These are phyloP conservation scores for Chromera velia DNA, from an alignment of 73 alveolate species.

Conservation along the genomic window DNA sequence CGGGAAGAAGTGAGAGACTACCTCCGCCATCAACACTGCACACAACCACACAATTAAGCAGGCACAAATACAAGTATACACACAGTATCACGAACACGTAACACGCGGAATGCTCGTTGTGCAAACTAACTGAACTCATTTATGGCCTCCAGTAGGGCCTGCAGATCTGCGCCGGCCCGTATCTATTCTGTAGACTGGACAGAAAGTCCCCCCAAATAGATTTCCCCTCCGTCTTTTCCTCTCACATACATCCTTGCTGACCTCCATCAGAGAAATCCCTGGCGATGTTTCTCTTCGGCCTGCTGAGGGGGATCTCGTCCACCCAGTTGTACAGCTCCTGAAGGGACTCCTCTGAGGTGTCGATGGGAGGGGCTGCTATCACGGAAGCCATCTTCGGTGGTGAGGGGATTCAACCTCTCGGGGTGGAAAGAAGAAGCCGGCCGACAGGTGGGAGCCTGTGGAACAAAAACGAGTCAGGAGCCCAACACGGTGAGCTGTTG, in stretches of 20 bases:
- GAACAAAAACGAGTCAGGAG: too few species aligned
- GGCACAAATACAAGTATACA: background rate
- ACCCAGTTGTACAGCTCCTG: slow-evolving; percentile 51
- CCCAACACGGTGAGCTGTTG: too few species aligned
- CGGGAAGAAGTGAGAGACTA: slow-evolving; percentile 56
- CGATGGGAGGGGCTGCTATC: too few species aligned
- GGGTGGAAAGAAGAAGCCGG: too few species aligned
- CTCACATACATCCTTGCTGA: background rate
- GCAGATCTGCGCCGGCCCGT: background rate
- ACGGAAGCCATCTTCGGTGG: too few species aligned
- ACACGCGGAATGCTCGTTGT: background rate
- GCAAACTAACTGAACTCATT: background rate
- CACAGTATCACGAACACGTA: background rate
- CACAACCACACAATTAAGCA: background rate
- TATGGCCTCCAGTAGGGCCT: background rate
- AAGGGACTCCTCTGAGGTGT: slow-evolving; percentile 23
- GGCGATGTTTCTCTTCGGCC: slow-evolving; percentile 91
- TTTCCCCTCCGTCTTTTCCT: too few species aligned
- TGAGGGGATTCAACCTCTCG: too few species aligned
- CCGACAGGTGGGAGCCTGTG: too few species aligned
- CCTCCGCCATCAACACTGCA: slow-evolving; percentile 48
- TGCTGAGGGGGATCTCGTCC: slow-evolving; percentile 87
- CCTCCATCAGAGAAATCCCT: slow-evolving; percentile 95
- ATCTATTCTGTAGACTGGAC: too few species aligned
- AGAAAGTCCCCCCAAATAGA: too few species aligned